Base-by-base conservation (phyloP, 495 filamentous ascomycete genomes). In the Penicillium dipodomyicola region DNA sequence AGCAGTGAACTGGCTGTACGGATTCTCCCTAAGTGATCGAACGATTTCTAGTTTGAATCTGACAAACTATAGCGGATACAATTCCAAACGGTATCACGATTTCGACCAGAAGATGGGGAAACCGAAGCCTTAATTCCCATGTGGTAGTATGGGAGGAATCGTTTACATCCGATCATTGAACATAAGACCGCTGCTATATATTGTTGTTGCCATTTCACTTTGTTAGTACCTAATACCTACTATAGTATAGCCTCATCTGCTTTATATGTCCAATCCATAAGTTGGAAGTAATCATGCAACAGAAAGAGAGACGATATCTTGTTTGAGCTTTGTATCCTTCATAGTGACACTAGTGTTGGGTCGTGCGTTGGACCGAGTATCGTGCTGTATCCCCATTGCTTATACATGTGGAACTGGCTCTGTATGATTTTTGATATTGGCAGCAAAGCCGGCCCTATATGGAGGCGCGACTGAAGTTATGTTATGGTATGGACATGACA, bases 401-500 rank as follows among this genome's bases (percentile, higher is more conserved):
- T 39, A n/a, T 43, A 12, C n/a, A 40, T 42, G 17, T 41, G 25
- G 14, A 52, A 27, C 39, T n/a, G 19, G 25, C 50, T 52, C 50
- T 52, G 37, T 52, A 19, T 32, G 50, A 43, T 30, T 52, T 52
- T 52, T 52, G 11, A 52, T 42, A 43, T 52, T 52, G 50, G 50
- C 39, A 52, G 50, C 50, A 43, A 52, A 43, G 25, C 39, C 50
- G 39, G 25, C 22, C 23, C 17, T 42, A 30, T 37, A 52, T 42
- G 17, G 22, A 35, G 15, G 23, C 40, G 15, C 51, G 40, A 35
- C 52, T 27, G 10, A 45, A 39, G 43, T 54, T 54, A 42, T 44
- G 50, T 35, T 46, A 54, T 46, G 52, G 52, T 54, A 54, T 54
- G 30, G 20, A 54, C 42, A 54, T 46, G 20, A 47, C 42, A 54